Base-by-base conservation (phyloP, 176 grass and related monocot genomes). In the Alloteropsis semialata region DNA sequence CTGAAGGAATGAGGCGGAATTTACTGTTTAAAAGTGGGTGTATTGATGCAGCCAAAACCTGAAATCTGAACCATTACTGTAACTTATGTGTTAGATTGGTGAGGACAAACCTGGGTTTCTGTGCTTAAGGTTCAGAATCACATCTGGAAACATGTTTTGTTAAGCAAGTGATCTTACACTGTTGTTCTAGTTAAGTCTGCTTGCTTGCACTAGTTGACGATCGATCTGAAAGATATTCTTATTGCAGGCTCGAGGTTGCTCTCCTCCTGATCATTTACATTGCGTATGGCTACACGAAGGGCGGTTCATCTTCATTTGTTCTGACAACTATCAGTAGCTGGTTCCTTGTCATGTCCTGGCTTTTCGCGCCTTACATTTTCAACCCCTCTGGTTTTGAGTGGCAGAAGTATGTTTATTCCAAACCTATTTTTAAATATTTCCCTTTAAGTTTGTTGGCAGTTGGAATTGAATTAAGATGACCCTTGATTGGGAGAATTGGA, bases 341-440 rank as follows among this genome's bases (percentile, higher is more conserved):
- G 96, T 42, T 98, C 69, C 76, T 98, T 60, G 96, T 98, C 44
- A 51, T 98, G 34, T 98, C 96, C 33, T 98, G 96, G 96, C 89
- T 98, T 66, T 98, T 95, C 19, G 96, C 96, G 6, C 96, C 92
- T 29, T 98, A 98, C 87, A 93, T 98, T 87, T 98, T 98, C 89
- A 98, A 98, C 51, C 96, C 96, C 73, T 98, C 96, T 88, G 96
- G 96, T 76, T 98, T 98, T 53, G 96, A 98, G 71, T 98, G 96
- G 96, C 96, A 98, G 74, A 98, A 98, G 96, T 98, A 93, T 78
- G 88, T 93, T 74, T 39, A 65, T 2, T 67, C 0, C 19, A 77
- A 65, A 72, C 60, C 29, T 57, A 56, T 69, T 13, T 65, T 78
- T 58, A 27, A 79, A 11, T 21, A n/a, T n/a, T n/a, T n/a, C n/a